Evolutionary conservation across 2,329 filamentous ascomycete species (phyloP).

Genomic region (Clonostachys solani): DNA sequence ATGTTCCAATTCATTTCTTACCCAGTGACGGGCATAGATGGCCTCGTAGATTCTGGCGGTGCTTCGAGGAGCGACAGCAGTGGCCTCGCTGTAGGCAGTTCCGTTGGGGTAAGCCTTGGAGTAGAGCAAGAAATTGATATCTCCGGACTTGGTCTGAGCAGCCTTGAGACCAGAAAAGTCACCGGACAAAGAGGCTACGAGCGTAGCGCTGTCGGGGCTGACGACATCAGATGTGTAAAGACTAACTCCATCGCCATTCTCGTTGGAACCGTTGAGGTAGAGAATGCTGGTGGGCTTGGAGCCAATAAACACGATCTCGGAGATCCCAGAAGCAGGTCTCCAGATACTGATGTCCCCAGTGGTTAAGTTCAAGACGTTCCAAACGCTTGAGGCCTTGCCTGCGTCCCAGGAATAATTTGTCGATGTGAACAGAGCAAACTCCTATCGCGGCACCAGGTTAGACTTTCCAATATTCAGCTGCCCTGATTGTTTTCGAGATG

Average conservation of each 20-base stretch:
- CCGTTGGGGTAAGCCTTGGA: constrained; percentile 1
- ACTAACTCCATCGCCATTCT: constrained; percentile 1
- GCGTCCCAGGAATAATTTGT: background rate
- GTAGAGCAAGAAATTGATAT: constrained; percentile 2
- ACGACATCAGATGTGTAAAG: background rate
- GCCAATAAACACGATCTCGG: constrained; percentile 2
- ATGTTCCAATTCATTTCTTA: background rate
- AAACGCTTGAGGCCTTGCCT: background rate
- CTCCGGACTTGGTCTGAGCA: background rate
- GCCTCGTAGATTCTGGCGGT: background rate
- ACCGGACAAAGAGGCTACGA: background rate
- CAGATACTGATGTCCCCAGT: background rate
- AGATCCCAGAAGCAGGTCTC: background rate
- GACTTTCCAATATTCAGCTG: background rate
- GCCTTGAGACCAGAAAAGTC: constrained; percentile 2
- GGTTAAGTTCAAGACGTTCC: background rate
- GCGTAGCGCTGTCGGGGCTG: background rate
- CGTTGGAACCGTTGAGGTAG: constrained; percentile 3
- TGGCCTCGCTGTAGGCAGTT: constrained; percentile 1
- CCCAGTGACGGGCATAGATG: constrained; percentile 1
- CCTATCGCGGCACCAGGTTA: background rate
- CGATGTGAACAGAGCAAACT: background rate
- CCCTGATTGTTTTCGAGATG: background rate
- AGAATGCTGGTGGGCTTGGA: constrained; percentile 1
- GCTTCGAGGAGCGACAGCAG: background rate